Percentiles rank a stretch among this genome's conserved stretches.
Evolutionary conservation across 2,329 filamentous ascomycete species (phyloP).

Genomic region (Colletotrichum sp.): DNA sequence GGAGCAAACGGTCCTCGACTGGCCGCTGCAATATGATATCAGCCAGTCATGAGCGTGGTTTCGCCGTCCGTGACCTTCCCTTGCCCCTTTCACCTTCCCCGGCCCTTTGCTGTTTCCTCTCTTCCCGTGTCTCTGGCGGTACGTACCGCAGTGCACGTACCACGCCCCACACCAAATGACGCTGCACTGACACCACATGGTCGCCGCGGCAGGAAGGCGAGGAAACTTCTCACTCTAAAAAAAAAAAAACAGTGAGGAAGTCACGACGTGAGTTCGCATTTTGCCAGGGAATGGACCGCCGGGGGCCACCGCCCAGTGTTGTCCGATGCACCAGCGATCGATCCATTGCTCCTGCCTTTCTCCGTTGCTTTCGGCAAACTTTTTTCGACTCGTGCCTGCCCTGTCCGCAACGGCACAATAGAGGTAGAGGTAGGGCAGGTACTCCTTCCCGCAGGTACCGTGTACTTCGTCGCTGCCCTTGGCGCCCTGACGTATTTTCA

Average conservation of each 20-base stretch:
- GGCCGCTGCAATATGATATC: neutral
- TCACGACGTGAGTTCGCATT: neutral
- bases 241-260: neutral
- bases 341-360: neutral
- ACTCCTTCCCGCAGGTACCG: neutral
- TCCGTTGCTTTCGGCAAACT: neutral
- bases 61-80: neutral
- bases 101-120: neutral
- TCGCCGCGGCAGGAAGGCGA: neutral
- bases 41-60: neutral
- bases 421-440: neutral
- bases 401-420: neutral
- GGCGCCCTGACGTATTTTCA: neutral
- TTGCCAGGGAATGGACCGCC: neutral
- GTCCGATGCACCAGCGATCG: neutral
- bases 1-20: slow-evolving; percentile 15
- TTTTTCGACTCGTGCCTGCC: neutral
- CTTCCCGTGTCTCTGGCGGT: neutral
- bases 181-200: slow-evolving; percentile 13
- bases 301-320: neutral
- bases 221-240: neutral
- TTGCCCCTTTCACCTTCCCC: neutral
- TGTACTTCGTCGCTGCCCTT: neutral
- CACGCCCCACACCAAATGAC: slow-evolving; percentile 13
- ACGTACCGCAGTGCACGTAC: neutral